phyloP scores from a whole-genome alignment of 106 monocot genomes.

The Ottelia alismoides region DNA sequence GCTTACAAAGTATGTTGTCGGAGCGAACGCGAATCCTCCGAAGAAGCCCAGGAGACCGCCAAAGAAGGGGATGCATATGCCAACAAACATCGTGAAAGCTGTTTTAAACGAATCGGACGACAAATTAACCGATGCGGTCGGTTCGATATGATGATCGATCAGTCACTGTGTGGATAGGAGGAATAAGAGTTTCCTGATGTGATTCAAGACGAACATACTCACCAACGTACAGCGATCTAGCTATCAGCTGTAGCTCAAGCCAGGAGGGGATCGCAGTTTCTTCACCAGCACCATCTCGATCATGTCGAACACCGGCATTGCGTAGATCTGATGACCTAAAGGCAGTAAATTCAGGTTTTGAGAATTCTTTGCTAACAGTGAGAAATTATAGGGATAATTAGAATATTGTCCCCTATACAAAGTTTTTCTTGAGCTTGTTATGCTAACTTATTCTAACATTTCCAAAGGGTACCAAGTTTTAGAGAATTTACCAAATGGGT shows the following conservation, averaged over 20 bases:
- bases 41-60: no score
- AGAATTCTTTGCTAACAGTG: not conserved
- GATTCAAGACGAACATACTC: not conserved
- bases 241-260: constrained; percentile 16
- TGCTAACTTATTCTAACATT: no score
- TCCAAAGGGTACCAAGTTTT: not conserved
- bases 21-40: constrained; percentile 41
- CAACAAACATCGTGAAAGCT: constrained; percentile 40
- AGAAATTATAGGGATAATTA: not conserved
- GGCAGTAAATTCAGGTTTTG: no score
- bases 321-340: not conserved
- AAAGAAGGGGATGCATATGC: no score
- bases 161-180: no score
- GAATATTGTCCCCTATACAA: no score
- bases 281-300: constrained; percentile 25
- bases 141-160: no score
- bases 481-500: not conserved
- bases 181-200: not conserved
- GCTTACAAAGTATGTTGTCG: constrained; percentile 44
- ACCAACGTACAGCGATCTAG: constrained; percentile 20
- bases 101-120: no score
- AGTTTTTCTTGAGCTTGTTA: no score
- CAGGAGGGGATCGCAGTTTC: constrained; percentile 13
- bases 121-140: no score
- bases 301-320: no score